Evolutionary conservation across 768 basidiomycete species (phyloP).

Genomic region (Boletus vermiculosoides): DNA sequence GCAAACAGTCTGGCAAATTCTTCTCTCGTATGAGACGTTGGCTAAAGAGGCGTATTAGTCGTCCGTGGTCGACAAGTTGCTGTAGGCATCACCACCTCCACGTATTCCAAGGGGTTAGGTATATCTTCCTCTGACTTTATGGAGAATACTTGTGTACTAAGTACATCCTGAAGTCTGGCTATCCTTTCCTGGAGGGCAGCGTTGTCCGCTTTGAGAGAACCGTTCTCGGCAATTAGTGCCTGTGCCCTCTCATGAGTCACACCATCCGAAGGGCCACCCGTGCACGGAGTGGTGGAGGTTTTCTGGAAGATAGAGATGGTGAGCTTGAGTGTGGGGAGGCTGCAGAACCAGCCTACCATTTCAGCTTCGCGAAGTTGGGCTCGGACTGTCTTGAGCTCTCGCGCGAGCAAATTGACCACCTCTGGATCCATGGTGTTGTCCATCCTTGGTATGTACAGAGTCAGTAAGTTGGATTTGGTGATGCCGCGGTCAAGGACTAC

Average conservation of each 20-base stretch:
- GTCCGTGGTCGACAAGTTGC: background rate
- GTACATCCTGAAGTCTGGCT: conserved; percentile 13
- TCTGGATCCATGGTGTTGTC: conserved; percentile 28
- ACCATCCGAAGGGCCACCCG: background rate
- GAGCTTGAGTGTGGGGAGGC: background rate
- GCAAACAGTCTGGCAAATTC: conserved; percentile 17
- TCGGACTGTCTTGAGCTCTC: conserved; percentile 26
- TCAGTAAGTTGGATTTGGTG: background rate
- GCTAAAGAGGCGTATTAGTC: conserved; percentile 12
- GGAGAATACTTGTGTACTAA: background rate
- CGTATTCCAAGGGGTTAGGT: background rate
- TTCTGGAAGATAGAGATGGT: conserved; percentile 6
- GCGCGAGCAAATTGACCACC: conserved; percentile 25
- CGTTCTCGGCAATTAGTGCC: conserved; percentile 17
- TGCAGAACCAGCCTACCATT: conserved; percentile 9
- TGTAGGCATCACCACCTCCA: conserved; percentile 4
- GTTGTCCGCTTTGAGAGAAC: conserved; percentile 21
- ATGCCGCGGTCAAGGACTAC: background rate
- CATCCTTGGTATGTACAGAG: conserved; percentile 9
- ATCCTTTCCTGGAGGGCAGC: conserved; percentile 15
- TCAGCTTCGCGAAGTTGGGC: conserved; percentile 23
- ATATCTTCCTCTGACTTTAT: conserved; percentile 21
- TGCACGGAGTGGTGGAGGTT: conserved; percentile 2
- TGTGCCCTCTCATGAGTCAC: conserved; percentile 7
- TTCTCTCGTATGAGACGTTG: conserved; percentile 1